phyloP scores from a whole-genome alignment of 495 filamentous ascomycete genomes.

The Bombardia bombarda region DNA sequence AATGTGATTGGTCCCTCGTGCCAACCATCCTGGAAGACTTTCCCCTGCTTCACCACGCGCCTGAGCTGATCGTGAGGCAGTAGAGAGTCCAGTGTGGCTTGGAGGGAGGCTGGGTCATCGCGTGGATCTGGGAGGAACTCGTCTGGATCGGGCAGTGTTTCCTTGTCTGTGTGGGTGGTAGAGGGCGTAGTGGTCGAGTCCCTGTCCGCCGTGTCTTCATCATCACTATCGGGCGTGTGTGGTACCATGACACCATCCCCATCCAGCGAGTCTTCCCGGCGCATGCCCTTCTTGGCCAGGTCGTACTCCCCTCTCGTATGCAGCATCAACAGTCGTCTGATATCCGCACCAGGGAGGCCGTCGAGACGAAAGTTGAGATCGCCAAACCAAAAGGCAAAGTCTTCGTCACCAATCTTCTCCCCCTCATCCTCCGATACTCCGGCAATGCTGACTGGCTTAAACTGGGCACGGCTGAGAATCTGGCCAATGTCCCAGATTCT shows the following conservation, averaged over 20 bases:
- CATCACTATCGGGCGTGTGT: slow-evolving; percentile 23
- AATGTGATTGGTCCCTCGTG: slow-evolving; percentile 82
- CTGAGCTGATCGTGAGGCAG: slow-evolving; percentile 85
- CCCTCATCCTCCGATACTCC: slow-evolving; percentile 43
- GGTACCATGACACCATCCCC: slow-evolving; percentile 36
- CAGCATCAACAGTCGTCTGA: slow-evolving; percentile 73
- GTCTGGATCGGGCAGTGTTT: slow-evolving; percentile 43
- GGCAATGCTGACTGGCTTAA: slow-evolving; percentile 58
- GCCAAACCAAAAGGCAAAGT: slow-evolving; percentile 93
- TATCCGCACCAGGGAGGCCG: slow-evolving; percentile 80
- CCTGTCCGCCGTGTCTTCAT: slow-evolving; percentile 23
- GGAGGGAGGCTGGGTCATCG: slow-evolving; percentile 52
- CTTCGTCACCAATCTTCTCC: slow-evolving; percentile 79
- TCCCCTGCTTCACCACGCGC: slow-evolving; percentile 61
- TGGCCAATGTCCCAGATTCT: slow-evolving; percentile 87
- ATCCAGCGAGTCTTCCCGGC: slow-evolving; percentile 25
- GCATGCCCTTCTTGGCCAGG: slow-evolving; percentile 27
- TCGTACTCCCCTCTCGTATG: slow-evolving; percentile 77
- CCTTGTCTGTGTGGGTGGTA: slow-evolving; percentile 18
- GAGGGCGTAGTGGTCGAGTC: slow-evolving; percentile 7
- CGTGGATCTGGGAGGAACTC: slow-evolving; percentile 45
- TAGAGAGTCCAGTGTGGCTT: slow-evolving; percentile 77
- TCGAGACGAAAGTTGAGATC: slow-evolving; percentile 95
- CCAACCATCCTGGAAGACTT: slow-evolving; percentile 87
- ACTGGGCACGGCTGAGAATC: slow-evolving; percentile 62